Percentiles rank a stretch among this genome's conserved stretches.
phyloP scores from a whole-genome alignment of 2,329 filamentous ascomycete species.

The Talaromyces sp. region DNA sequence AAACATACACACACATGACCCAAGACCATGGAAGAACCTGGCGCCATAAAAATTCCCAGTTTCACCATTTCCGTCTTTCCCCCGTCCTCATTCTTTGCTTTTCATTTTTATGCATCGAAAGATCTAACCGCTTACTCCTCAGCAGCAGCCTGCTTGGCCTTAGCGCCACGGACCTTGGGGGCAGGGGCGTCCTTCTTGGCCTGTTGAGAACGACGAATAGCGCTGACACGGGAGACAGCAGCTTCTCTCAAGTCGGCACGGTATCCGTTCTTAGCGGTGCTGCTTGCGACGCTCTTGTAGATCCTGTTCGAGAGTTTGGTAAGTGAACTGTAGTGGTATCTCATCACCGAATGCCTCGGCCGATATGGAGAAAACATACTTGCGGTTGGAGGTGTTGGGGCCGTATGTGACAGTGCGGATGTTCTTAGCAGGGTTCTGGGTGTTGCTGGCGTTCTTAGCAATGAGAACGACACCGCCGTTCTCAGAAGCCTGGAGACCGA shows the following conservation, averaged over 20 bases:
- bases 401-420: conserved; percentile 66
- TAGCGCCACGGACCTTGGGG: conserved; percentile 73
- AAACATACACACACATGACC: conserved; percentile 8
- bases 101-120: background rate
- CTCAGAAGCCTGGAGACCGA: conserved; percentile 72
- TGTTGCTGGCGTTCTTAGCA: conserved; percentile 75
- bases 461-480: conserved; percentile 76
- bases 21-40: conserved; percentile 1
- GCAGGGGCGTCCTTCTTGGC: conserved; percentile 71
- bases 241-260: conserved; percentile 70
- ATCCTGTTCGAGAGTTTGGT: conserved; percentile 55
- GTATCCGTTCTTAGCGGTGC: conserved; percentile 81
- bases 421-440: conserved; percentile 69
- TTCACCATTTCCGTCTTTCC: background rate
- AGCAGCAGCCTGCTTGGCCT: conserved; percentile 66
- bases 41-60: conserved; percentile 2
- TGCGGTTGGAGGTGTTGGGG: conserved; percentile 71
- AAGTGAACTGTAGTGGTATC: conserved; percentile 15
- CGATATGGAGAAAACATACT: conserved; percentile 54
- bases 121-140: conserved; percentile 26
- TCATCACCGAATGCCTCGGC: background rate
- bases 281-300: conserved; percentile 83
- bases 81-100: background rate
- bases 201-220: conserved; percentile 75
- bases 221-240: conserved; percentile 82